These are phyloP conservation scores for Rosa hybrid DNA, from an alignment of 331 rosid genomes.

Conservation along the genomic window DNA sequence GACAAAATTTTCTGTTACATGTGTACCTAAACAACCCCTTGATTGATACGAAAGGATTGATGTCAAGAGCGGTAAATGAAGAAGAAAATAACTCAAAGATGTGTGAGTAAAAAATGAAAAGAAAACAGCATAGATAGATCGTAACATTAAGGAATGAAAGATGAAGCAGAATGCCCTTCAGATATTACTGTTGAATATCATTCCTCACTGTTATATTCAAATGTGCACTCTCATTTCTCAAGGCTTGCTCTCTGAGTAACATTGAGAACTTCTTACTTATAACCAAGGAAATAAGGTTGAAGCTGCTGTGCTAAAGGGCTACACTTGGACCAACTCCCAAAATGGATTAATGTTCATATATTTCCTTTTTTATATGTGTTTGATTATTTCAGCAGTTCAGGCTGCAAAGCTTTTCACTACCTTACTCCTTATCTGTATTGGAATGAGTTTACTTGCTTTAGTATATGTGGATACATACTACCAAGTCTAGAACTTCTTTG, in stretches of 20 bases:
- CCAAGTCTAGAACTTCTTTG: background rate
- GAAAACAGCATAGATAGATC: background rate
- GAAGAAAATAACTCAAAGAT: background rate
- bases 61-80: background rate
- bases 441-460: background rate
- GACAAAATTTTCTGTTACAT: background rate
- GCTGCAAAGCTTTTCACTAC: background rate
- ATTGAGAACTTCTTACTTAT: background rate
- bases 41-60: background rate
- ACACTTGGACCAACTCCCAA: background rate
- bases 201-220: background rate
- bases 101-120: background rate
- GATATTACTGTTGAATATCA: background rate
- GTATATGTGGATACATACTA: background rate
- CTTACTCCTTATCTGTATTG: background rate
- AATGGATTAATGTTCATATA: background rate
- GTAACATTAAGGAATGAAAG: background rate
- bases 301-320: background rate
- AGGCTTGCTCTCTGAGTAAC: background rate
- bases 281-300: background rate
- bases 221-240: background rate
- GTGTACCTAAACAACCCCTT: background rate
- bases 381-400: background rate
- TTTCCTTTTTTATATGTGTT: background rate
- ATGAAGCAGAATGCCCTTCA: background rate